Base-by-base conservation (phyloP, 108 stramenopile genomes). In the Cyclotella atomus region DNA sequence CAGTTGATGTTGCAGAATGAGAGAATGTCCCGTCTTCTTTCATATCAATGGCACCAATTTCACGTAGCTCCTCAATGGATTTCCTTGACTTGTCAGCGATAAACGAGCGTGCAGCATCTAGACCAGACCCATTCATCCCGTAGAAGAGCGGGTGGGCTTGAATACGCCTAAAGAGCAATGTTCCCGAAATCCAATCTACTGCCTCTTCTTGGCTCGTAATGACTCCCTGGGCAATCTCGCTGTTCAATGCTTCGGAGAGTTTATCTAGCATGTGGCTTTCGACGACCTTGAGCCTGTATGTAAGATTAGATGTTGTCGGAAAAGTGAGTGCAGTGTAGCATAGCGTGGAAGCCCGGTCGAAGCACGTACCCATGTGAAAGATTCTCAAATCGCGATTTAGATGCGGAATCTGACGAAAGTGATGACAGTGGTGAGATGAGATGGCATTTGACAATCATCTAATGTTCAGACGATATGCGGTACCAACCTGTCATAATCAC, bases 191-290 rank as follows among this genome's bases (percentile, higher is more conserved):
- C 93, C 93, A 94, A 46, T 82, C 54, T 1, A 88, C 30, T 16
- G 89, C 91, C 29, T 74, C 66, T n/a, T 74, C 73, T 43, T 65
- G 59, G 60, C 76, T 71, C 10, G 65, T 65, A 33, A 96, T 84
- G 38, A 94, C 95, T 47, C 77, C 73, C 68, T 93, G 93, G 9
- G 91, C 90, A 21, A 96, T 87, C 64, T 94, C 95, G 25, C 79
- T 81, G 73, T 96, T 96, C 9, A 94, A 33, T 20, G 88, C 85
- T 65, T 96, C 91, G 8, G 82, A 85, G 30, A 94, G 54, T 64
- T 83, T 89, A 44, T 65, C 57, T 43, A 61, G 62, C 41, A 96
- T 66, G 14, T 84, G 81, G 36, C 88, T 89, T 71, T 91, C 85
- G 17, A 92, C 89, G 52, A 85, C 75, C 47, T 89, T 89, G 10